Conservation (phyloP, 768 basidiomycete species). For the Calocybe cyanea region DNA sequence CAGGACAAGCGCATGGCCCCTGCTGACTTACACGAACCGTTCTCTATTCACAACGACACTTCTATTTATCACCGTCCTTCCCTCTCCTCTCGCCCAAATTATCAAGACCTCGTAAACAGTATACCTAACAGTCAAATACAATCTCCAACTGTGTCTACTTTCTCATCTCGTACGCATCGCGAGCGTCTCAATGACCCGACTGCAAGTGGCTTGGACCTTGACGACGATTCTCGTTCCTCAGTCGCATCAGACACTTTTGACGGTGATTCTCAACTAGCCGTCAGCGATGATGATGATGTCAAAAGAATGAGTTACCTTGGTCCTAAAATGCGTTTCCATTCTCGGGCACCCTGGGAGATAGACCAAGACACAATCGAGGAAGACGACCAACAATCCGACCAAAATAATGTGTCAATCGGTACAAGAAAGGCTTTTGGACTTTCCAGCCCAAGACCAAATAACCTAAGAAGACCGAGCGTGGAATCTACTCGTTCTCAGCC, state of each 20-base stretch:
- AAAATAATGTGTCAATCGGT: conserved; percentile 24
- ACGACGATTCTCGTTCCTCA: conserved; percentile 45
- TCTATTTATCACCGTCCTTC: conserved; percentile 62
- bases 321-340: conserved; percentile 82
- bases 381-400: conserved; percentile 44
- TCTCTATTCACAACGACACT: conserved; percentile 60
- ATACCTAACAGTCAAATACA: conserved; percentile 20
- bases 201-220: conserved; percentile 54
- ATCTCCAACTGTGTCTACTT: conserved; percentile 19
- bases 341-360: conserved; percentile 78
- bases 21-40: conserved; percentile 44
- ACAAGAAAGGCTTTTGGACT: conserved; percentile 41
- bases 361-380: conserved; percentile 45
- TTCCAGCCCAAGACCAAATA: conserved; percentile 40
- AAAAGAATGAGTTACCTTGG: conserved; percentile 69
- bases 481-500: conserved; percentile 57
- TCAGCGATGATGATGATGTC: conserved; percentile 38
- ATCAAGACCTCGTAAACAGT: conserved; percentile 28
- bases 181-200: conserved; percentile 42
- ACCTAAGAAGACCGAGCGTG: conserved; percentile 51
- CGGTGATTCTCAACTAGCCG: conserved; percentile 32
- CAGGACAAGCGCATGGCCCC: conserved; percentile 53
- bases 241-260: conserved; percentile 24
- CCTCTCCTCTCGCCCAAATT: conserved; percentile 47
- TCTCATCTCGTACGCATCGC: conserved; percentile 20